These are phyloP conservation scores for Candida succiphila DNA, from an alignment of 805 yeast genomes.

Conservation along the genomic window DNA sequence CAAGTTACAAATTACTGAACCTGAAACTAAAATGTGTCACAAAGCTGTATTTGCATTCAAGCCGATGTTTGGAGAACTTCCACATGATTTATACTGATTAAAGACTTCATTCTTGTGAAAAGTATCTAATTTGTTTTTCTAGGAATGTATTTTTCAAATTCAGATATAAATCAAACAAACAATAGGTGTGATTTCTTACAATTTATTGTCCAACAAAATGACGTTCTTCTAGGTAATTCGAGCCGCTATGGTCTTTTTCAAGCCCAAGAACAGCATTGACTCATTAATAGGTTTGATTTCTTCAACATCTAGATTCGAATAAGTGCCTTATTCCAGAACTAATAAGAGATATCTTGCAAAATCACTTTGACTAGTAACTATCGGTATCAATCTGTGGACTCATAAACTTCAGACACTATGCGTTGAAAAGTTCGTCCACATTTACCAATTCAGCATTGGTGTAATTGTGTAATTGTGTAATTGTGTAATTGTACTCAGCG, in stretches of 20 bases:
- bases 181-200: slow-evolving; percentile 81
- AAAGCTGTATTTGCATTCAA: slow-evolving; percentile 6
- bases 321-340: slow-evolving; percentile 81
- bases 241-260: slow-evolving; percentile 88
- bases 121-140: slow-evolving; percentile 11
- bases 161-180: slow-evolving; percentile 62
- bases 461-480: no score
- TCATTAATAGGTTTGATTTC: slow-evolving; percentile 52
- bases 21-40: slow-evolving; percentile 8
- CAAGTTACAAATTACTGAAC: slow-evolving; percentile 13
- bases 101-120: slow-evolving; percentile 10
- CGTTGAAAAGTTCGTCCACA: slow-evolving; percentile 42
- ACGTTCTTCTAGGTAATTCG: slow-evolving; percentile 78
- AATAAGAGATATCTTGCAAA: slow-evolving; percentile 77
- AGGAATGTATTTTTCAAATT: slow-evolving; percentile 63
- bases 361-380: slow-evolving; percentile 72
- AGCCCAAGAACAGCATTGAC: slow-evolving; percentile 78
- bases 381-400: slow-evolving; percentile 72
- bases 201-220: slow-evolving; percentile 88
- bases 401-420: slow-evolving; percentile 59
- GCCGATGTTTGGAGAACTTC: slow-evolving; percentile 7
- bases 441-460: slow-evolving; percentile 43
- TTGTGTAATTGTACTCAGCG: slow-evolving; percentile 54
- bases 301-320: slow-evolving; percentile 77
- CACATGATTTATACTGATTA: slow-evolving; percentile 8